Evolutionary conservation across 2,329 filamentous ascomycete species (phyloP), one percentile per base, ranked within the genome.

Genomic region (Cylindrodendrum hubeiense): DNA sequence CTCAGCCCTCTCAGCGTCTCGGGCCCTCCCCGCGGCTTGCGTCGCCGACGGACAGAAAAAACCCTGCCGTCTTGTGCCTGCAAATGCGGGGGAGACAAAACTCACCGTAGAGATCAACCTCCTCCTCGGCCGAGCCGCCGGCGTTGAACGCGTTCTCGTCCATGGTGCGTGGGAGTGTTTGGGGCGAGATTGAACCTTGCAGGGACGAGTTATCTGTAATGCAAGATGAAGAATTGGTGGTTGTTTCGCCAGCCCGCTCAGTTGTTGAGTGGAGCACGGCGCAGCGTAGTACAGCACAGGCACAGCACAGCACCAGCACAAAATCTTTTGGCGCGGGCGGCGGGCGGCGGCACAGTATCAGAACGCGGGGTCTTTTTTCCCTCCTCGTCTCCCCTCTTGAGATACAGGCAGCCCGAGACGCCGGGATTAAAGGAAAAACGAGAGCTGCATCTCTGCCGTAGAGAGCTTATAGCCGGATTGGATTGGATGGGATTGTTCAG

Each of bases 41-140:
- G 22, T 39, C 21, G 24, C 39, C 12, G 33, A 47, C 19, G 44
- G 22, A 34, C 19, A n/a, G 30, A 21, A 50, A 59, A 59, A 51
- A 51, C 19, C 46, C 39, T 53, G 34, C 21, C 26, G 54, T 46
- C 22, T 7, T 22, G 30, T 26, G 22, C 43, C 17, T 30, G 15
- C 47, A 15, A 44, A 41, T 53, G 60, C 60, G 60, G 60, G 60
- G 55, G 7, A 15, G 49, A 21, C 13, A 46, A 15, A 10, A 72
- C 82, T 72, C 80, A 90, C 89, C 86, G 72, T 91, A 91, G 78
- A 91, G 88, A 79, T 91, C 88, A 63, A 87, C 77, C 69, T 88
- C 83, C 67, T 83, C 81, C 34, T 70, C 72, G 49, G 66, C 73
- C 53, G 70, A 67, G 62, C 70, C 65, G 63, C 70, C 73, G 33